Evolutionary conservation across 805 yeast genomes (phyloP).

Genomic region (Starmerella bombicola): DNA sequence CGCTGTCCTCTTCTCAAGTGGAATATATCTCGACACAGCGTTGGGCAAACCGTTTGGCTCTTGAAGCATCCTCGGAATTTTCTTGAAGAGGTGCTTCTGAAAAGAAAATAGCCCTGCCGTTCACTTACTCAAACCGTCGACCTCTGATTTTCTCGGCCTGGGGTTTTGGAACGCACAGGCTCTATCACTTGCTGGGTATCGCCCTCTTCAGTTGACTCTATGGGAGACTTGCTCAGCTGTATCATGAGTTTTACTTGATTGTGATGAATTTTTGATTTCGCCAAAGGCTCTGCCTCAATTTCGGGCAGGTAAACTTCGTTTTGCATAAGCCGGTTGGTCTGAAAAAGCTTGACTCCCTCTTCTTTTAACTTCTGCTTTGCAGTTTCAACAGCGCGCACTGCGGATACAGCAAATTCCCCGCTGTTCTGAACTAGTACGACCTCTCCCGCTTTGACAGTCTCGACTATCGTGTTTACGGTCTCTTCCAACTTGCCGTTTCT

Average conservation of each 20-base stretch:
- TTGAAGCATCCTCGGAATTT: too few species aligned
- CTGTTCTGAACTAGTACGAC: slow-evolving; percentile 4
- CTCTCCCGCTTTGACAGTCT: neutral
- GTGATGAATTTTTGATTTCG: slow-evolving; percentile 13
- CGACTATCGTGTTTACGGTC: slow-evolving; percentile 1
- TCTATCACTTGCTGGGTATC: slow-evolving; percentile 6
- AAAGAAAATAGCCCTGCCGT: too few species aligned
- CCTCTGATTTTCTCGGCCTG: too few species aligned
- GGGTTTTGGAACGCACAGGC: too few species aligned
- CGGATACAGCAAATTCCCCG: slow-evolving; percentile 5
- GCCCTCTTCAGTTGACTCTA: neutral
- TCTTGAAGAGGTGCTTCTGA: too few species aligned
- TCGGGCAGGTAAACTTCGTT: slow-evolving; percentile 1
- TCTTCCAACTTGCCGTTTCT: slow-evolving; percentile 1
- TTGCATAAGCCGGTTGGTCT: slow-evolving; percentile 5
- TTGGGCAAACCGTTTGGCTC: too few species aligned
- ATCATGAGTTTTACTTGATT: slow-evolving; percentile 1
- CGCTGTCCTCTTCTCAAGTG: too few species aligned
- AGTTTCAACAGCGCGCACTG: slow-evolving; percentile 7
- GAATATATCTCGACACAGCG: too few species aligned
- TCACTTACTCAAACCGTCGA: too few species aligned
- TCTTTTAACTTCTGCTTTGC: slow-evolving; percentile 5
- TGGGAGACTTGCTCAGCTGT: slow-evolving; percentile 4
- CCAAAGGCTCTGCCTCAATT: slow-evolving; percentile 6
- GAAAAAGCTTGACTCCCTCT: slow-evolving; percentile 3